Evolutionary conservation across 306 rosid species (phyloP), one percentile per base, ranked within the genome.

Genomic region (Lathyrus aphaca): DNA sequence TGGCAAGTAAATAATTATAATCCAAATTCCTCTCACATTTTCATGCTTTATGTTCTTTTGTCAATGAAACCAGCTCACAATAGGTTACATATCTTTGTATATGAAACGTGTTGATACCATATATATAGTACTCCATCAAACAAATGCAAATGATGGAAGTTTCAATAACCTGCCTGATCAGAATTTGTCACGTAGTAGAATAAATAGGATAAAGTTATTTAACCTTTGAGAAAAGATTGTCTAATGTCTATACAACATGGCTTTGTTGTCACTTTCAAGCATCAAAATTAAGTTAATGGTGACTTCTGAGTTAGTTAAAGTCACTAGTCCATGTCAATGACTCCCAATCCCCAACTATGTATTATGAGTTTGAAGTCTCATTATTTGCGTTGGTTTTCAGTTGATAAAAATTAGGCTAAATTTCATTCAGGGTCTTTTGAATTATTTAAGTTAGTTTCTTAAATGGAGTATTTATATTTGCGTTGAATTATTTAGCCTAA

Each of bases 251-350:
- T 35, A 25, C 27, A 55, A 55, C 18, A 25, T 55, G 39, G 39
- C 6, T 55, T 25, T 55, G 62, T 27, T 55, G 61, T 27, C 27
- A 55, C 62, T 55, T 55, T 56, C 30, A 27, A 56, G 38, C 18
- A 27, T 56, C 1, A 27, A 12, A 54, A 27, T 56, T 56, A 56
- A 27, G 6, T 14, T 5, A 25, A 56, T 27, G 18, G 38, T 56
- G 62, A 56, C 18, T 56, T 56, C 62, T 17, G n/a, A 56, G 11
- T 29, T 56, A 27, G 18, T 27, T 56, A 25, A 56, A 56, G 18
- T 27, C 39, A 56, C 18, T 56, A 6, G 18, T 56, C 62, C 17
- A 56, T 23, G 16, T 54, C 35, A 21, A 54, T 54, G 35, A 54
- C 15, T 21, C 60, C 15, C 60, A 30, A 54, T 54, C 35, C 60